Base-by-base conservation (phyloP, 2,329 filamentous ascomycete genomes). In the Dactylellina sp. region DNA sequence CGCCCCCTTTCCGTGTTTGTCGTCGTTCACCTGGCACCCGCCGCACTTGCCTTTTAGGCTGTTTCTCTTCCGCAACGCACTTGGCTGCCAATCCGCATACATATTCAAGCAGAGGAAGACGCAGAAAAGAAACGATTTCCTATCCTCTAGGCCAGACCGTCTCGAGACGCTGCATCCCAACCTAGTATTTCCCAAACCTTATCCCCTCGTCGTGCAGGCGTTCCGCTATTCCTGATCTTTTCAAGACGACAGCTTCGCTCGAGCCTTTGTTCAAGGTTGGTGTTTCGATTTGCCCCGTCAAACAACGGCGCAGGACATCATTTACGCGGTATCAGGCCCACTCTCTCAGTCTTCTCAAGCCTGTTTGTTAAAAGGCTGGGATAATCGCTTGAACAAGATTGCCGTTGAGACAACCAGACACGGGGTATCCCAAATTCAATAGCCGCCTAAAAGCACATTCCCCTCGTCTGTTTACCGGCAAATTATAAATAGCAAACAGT, bases 281-380 rank as follows among this genome's bases (percentile, higher is more conserved):
- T 72, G 60, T 60, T 60, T 55, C n/a, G 60, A 60, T 64, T 72
- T 32, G 35, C 62, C 60, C 68, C 68, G 59, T 72, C 66, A 65
- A 55, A 53, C 53, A 60, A 24, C 60, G 53, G 60, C 39, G 44
- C 52, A 53, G 46, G 20, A 46, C 46, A 52, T 44, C 46, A 32
- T 68, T 60, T 68, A 68, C 63, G 63, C 63, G 63, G 60, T 50
- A 60, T 40, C 47, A 28, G 53, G 52, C 39, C 63, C 63, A 66
- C 53, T 44, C 39, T 42, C 18, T 22, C 47, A 60, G 53, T 60
- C 53, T 39, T 52, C 55, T 60, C 53, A 11, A 46, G 46, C 47
- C 63, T 35, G 57, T 68, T 68, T 60, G 63, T 46, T 53, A 44
- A n/a, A 53, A 68, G 63, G 63, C 46, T 68, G 55, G 63, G 53